Percentiles rank a stretch among this genome's conserved stretches.
These are phyloP conservation scores for Fraxinus sp. DNA, from an alignment of 305 asterid species.

Conservation along the genomic window DNA sequence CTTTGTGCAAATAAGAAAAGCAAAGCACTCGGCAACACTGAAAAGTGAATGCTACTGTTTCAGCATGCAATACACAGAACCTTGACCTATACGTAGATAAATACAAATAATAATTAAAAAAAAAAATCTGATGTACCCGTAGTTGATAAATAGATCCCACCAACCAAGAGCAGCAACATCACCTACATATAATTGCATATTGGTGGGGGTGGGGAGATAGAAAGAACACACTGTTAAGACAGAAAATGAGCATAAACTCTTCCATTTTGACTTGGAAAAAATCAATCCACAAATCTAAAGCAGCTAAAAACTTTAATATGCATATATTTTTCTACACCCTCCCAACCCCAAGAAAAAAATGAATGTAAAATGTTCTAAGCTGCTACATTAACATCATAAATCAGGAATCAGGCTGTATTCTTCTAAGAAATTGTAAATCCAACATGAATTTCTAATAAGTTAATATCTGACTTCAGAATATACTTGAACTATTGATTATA, in stretches of 20 bases:
- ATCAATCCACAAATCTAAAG: neutral
- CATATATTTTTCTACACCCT: neutral
- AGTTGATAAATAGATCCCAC: constrained; percentile 98
- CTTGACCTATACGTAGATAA: neutral
- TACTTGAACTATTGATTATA: neutral
- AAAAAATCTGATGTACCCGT: constrained; percentile 53
- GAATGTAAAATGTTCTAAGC: neutral
- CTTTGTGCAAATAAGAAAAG: constrained; percentile 89
- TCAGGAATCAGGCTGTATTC: neutral
- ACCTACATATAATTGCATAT: constrained; percentile 48
- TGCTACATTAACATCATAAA: constrained; percentile 8
- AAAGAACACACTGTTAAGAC: constrained; percentile 1
- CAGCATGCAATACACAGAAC: constrained; percentile 26
- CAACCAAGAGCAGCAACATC: constrained; percentile 96
- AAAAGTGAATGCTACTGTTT: constrained; percentile 27
- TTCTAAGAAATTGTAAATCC: neutral
- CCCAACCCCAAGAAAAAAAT: neutral
- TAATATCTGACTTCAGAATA: neutral
- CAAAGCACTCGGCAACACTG: constrained; percentile 97
- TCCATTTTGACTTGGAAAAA: neutral
- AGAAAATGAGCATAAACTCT: constrained; percentile 4
- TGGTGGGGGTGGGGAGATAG: neutral
- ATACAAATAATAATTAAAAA: neutral
- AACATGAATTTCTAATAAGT: neutral
- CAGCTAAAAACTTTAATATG: neutral